Evolutionary conservation across 352 stramenopile species (phyloP), one percentile per base, ranked within the genome.

Genomic region (Globisporangium solare): DNA sequence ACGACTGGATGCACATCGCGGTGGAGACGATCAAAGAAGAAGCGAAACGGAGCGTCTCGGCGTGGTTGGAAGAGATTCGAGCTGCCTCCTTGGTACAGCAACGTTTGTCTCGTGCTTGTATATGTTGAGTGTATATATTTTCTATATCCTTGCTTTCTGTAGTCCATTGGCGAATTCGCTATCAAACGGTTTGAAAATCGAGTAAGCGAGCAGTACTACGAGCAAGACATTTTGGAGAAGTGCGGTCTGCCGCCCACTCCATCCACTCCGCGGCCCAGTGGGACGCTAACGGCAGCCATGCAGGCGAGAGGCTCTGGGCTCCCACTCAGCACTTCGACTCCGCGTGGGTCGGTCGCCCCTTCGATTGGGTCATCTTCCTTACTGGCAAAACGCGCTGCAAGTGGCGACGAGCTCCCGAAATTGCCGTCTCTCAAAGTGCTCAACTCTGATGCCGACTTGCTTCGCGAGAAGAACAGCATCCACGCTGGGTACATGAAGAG

Each of bases 131-230:
- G 27, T 35, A 31, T 31, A 20, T n/a, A 17, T 49, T 17, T 20
- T 49, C 12, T n/a, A n/a, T n/a, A n/a, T 40, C 2, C 14, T 41
- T 11, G 14, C 22, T 24, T 24, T 52, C 14, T 40, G 17, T 32
- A 92, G 81, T 60, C 62, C 3, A 76, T 92, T 48, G 82, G 82
- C 2, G 77, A 89, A 22, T 69, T 72, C 13, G 82, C 82, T 13
- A 86, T 88, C 58, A 72, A 81, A 60, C 74, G 76, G 15, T 74
- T 86, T 49, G 82, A 92, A 63, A 89, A 88, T 60, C 79, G 88
- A 70, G 68, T 90, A 47, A 80, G 74, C 47, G 77, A 87, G 53
- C 74, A 90, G 20, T 82, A 87, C 40, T 88, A 86, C 48, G 79
- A 90, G 51, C 74, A 88, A 51, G 77, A 90, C 50, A 88, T 88